A percentile compares a stretch with the other conserved stretches of the same genome.
phyloP scores from a whole-genome alignment of 2,329 filamentous ascomycete genomes.

The Alternaria novae-zelandiae region DNA sequence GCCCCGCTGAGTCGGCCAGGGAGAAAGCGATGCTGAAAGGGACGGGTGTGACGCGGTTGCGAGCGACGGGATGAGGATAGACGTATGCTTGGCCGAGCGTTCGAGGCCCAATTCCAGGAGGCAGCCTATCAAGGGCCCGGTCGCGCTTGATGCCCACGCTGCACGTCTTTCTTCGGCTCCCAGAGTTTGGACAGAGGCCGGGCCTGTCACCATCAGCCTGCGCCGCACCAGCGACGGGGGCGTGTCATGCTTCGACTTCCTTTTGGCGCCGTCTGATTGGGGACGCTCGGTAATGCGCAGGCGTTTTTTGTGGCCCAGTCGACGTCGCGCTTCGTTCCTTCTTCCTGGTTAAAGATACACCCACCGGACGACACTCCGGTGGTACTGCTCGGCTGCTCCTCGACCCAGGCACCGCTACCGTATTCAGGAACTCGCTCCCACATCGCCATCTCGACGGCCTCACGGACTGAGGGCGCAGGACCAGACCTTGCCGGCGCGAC shows the following conservation, averaged over 20 bases:
- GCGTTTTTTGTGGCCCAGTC: constrained; percentile 3
- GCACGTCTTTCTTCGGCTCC: constrained; percentile 3
- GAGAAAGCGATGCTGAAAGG: background rate
- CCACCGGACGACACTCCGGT: background rate
- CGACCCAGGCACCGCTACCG: constrained; percentile 13
- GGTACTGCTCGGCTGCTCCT: constrained; percentile 24
- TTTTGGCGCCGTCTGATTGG: constrained; percentile 21
- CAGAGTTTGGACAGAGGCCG: background rate
- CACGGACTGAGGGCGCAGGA: constrained; percentile 13
- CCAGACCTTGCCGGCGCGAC: constrained; percentile 19
- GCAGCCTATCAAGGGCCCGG: constrained; percentile 22
- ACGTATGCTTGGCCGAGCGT: constrained; percentile 5
- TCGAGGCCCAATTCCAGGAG: constrained; percentile 12
- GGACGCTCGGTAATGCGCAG: constrained; percentile 2
- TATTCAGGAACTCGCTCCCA: background rate
- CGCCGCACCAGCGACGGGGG: constrained; percentile 13
- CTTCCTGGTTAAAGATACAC: background rate
- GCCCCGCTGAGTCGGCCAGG: constrained; percentile 2
- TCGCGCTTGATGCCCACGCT: constrained; percentile 8
- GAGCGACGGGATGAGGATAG: constrained; percentile 4
- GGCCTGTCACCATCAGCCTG: constrained; percentile 11
- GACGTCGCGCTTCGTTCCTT: background rate
- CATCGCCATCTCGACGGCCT: background rate
- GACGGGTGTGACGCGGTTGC: background rate
- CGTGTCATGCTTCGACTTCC: constrained; percentile 9